Conservation (phyloP, 2,329 filamentous ascomycete genomes). For the Ceratocystis huliohia region DNA sequence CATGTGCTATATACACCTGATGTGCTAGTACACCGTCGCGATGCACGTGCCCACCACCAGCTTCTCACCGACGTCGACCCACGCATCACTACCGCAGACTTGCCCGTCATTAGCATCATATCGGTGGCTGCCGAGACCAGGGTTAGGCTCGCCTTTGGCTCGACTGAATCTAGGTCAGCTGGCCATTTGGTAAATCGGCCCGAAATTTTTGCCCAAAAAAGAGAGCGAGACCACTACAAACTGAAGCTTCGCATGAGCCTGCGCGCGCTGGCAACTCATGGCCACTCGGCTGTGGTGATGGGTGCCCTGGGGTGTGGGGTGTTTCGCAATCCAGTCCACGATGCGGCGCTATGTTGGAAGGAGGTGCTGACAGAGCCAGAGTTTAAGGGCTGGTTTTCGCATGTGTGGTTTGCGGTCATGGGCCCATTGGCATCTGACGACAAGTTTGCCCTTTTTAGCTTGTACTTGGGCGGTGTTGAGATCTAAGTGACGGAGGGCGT, state of each 20-base stretch:
- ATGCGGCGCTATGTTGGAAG: conserved; percentile 50
- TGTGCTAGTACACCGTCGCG: conserved; percentile 45
- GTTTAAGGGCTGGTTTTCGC: conserved; percentile 50
- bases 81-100: conserved; percentile 22
- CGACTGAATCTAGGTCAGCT: not conserved
- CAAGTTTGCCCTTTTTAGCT: conserved; percentile 7
- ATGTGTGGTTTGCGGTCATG: conserved; percentile 16
- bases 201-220: conserved; percentile 31
- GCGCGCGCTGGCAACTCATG: conserved; percentile 44
- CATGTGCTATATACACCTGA: conserved; percentile 47
- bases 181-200: conserved; percentile 23
- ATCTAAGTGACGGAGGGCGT: not conserved
- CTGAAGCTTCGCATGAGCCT: conserved; percentile 50
- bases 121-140: conserved; percentile 44
- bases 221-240: conserved; percentile 43
- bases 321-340: conserved; percentile 48
- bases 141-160: not conserved
- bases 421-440: not conserved
- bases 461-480: conserved; percentile 3
- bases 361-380: conserved; percentile 49
- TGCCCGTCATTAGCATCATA: conserved; percentile 46
- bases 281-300: conserved; percentile 48
- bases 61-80: conserved; percentile 31
- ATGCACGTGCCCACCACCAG: conserved; percentile 34
- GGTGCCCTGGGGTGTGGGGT: conserved; percentile 59